Evolutionary conservation across 306 rosid species (phyloP).

Genomic region (Medicago lupulina): DNA sequence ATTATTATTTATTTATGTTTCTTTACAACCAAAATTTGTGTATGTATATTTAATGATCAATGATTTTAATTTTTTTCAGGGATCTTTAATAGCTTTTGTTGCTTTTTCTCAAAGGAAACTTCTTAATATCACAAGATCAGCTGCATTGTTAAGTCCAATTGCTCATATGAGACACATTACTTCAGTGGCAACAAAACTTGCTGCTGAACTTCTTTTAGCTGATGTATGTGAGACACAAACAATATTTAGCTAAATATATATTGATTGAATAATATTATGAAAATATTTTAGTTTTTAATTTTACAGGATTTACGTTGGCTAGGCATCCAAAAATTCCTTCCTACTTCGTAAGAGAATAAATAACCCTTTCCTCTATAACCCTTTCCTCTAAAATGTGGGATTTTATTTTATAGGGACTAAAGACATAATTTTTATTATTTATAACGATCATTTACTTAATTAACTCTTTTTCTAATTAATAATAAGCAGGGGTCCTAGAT

Average conservation of each 20-base stretch:
- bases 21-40: too few relatives aligned
- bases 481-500: slow-evolving; percentile 44
- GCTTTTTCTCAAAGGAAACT: slow-evolving; percentile 60
- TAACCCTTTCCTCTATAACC: too few relatives aligned
- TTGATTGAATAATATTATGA: not conserved
- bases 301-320: slow-evolving; percentile 54
- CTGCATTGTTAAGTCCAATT: slow-evolving; percentile 76
- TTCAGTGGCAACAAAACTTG: slow-evolving; percentile 46
- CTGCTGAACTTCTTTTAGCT: slow-evolving; percentile 53
- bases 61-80: slow-evolving; percentile 51
- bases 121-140: slow-evolving; percentile 57
- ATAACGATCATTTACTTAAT: too few relatives aligned
- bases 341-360: slow-evolving; percentile 50
- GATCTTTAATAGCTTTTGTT: slow-evolving; percentile 67
- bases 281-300: not conserved
- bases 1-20: not conserved
- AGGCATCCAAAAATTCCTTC: slow-evolving; percentile 57
- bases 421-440: too few relatives aligned
- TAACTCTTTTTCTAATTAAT: not conserved
- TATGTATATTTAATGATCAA: not conserved
- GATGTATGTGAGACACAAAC: slow-evolving; percentile 6
- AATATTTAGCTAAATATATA: not conserved
- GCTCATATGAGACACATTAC: slow-evolving; percentile 63
- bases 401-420: too few relatives aligned
- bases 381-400: too few relatives aligned